Conservation (phyloP, 2,329 filamentous ascomycete genomes). For the Mycosphaerella arachidis region DNA sequence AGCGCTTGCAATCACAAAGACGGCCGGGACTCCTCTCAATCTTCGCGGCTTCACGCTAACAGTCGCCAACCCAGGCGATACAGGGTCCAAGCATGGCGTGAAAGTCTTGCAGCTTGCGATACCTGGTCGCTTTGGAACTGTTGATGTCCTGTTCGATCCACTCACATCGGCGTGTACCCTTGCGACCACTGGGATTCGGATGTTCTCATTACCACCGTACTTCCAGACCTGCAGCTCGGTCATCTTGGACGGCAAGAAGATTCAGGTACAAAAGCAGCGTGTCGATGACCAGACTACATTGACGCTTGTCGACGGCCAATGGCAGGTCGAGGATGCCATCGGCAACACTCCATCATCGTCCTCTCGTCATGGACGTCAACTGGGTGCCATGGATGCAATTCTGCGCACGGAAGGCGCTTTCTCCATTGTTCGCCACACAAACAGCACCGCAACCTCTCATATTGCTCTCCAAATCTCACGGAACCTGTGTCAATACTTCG, state of each 20-base stretch:
- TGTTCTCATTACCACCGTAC: constrained; percentile 19
- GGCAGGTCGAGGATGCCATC: neutral
- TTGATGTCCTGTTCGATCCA: constrained; percentile 38
- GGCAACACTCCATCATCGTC: neutral
- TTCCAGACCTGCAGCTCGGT: constrained; percentile 19
- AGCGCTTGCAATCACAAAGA: constrained; percentile 15
- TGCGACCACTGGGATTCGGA: constrained; percentile 41
- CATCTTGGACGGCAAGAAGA: constrained; percentile 12
- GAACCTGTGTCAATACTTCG: constrained; percentile 56
- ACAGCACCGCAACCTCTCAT: constrained; percentile 21
- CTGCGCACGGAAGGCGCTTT: constrained; percentile 47
- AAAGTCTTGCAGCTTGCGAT: constrained; percentile 46
- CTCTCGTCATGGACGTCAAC: constrained; percentile 43
- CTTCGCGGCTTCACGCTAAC: constrained; percentile 44
- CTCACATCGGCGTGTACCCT: constrained; percentile 34
- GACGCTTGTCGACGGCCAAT: neutral
- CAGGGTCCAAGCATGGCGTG: constrained; percentile 50
- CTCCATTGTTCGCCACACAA: constrained; percentile 35
- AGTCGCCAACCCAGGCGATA: constrained; percentile 50
- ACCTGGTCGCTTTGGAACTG: constrained; percentile 49
- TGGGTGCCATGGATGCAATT: constrained; percentile 52
- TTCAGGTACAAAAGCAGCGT: neutral
- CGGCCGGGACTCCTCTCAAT: constrained; percentile 18
- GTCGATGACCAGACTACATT: neutral
- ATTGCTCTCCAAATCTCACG: constrained; percentile 53